Base-by-base conservation (phyloP, 805 yeast genomes). In the Ogataea ganodermae region DNA sequence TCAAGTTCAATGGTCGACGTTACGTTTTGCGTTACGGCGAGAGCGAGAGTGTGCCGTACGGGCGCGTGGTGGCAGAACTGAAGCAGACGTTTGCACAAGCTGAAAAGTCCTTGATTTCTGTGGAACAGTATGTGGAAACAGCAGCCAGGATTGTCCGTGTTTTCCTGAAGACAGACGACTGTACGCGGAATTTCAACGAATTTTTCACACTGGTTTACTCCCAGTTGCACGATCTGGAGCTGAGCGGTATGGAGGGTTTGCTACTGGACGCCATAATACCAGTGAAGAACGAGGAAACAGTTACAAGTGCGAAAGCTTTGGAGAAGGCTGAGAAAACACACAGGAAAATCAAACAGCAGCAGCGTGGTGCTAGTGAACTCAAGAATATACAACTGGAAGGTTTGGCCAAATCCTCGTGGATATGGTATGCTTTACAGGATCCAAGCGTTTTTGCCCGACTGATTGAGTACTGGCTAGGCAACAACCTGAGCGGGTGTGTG, bases 181-280 rank as follows among this genome's bases (percentile, higher is more conserved):
- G 44, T 32, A 28, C 45, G 13, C 21, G 13, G 3, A 36, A 50
- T n/a, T 21, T 45, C 1, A 44, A 48, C 39, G 40, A 33, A 10
- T 39, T 54, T 6, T 54, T 50, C 45, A 46, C 40, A 28, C 18
- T 41, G 7, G 35, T 57, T 2, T 60, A 52, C 32, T 32, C 44
- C 6, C 62, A 60, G 33, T 42, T 57, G 9, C 52, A 52, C 46
- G 46, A 44, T 13, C 44, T 50, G 17, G 36, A 38, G 27, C 31
- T 57, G 8, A 17, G 42, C 6, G 14, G 46, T 2, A 39, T 49
- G 7, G 57, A 51, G 16, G 35, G 46, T 14, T 17, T 44, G 33
- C 18, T 53, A 17, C 37, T 51, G 44, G 50, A 52, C 31, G 35
- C 50, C n/a, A 24, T 55, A 16, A 23, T 47, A 9, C 38, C 49